These are phyloP conservation scores for Kewa caespitosa DNA, from an alignment of 179 eudicot genomes.

Conservation along the genomic window DNA sequence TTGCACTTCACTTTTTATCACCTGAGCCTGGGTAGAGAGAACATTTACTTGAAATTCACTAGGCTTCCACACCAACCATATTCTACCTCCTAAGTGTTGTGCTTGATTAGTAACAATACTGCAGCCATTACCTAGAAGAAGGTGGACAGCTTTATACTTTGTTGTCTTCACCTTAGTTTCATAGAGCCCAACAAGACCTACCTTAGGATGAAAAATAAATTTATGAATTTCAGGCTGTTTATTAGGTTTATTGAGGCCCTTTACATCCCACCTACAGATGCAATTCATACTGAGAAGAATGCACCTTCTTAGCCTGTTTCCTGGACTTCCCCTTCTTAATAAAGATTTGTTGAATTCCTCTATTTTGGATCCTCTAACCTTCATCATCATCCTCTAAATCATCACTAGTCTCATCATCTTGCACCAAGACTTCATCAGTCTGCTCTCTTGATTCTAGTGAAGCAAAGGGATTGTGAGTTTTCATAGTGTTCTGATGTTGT, in stretches of 20 bases:
- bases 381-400: too few relatives aligned
- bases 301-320: not conserved
- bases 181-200: not conserved
- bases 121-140: not conserved
- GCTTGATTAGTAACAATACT: not conserved
- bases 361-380: too few relatives aligned
- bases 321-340: too few relatives aligned
- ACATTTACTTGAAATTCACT: not conserved
- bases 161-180: not conserved
- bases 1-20: not conserved
- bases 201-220: not conserved
- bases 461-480: too few relatives aligned
- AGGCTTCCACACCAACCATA: not conserved
- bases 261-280: not conserved
- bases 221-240: not conserved
- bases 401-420: too few relatives aligned
- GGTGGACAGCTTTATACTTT: too few relatives aligned
- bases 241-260: not conserved
- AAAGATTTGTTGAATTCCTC: too few relatives aligned
- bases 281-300: not conserved
- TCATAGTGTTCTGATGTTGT: not conserved
- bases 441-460: not conserved
- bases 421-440: too few relatives aligned
- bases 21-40: not conserved
- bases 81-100: not conserved